These are phyloP conservation scores for Salmacisia buchloeana DNA, from an alignment of 1,284 basidiomycete genomes.

Conservation along the genomic window DNA sequence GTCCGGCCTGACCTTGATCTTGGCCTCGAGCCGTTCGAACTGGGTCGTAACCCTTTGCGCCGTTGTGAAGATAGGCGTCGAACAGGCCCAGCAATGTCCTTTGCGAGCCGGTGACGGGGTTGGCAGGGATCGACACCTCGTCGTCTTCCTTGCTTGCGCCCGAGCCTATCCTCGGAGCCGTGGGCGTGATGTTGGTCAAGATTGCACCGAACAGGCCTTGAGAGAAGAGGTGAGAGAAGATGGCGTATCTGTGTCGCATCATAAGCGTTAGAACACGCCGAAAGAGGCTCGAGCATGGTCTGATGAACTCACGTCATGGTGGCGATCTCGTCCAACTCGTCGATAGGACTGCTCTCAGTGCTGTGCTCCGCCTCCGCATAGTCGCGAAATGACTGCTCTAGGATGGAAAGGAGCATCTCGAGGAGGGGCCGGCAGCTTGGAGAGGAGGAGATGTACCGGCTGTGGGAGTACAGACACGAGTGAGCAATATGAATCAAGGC, in stretches of 20 bases:
- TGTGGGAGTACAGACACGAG: background rate
- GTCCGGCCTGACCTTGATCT: no score
- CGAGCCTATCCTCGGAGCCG: constrained; percentile 12
- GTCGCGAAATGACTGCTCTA: constrained; percentile 4
- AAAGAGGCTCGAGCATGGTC: background rate
- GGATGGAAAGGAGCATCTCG: background rate
- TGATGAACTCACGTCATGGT: background rate
- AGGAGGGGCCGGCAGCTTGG: background rate
- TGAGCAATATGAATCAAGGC: no score
- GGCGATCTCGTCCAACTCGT: background rate
- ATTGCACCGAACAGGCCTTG: constrained; percentile 16
- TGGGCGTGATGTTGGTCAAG: constrained; percentile 15
- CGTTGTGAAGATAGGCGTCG: constrained; percentile 27
- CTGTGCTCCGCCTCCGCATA: background rate
- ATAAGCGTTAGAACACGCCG: no score
- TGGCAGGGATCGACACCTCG: background rate
- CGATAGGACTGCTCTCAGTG: background rate
- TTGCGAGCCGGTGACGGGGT: constrained; percentile 22
- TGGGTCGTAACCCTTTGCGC: background rate
- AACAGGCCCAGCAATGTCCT: constrained; percentile 28
- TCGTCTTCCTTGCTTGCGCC: background rate
- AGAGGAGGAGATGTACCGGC: background rate
- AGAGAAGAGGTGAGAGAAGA: constrained; percentile 26
- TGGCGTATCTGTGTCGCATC: constrained; percentile 24
- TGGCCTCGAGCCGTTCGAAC: background rate